phyloP scores from a whole-genome alignment of 352 stramenopile species.

The Phytophthora litchii region DNA sequence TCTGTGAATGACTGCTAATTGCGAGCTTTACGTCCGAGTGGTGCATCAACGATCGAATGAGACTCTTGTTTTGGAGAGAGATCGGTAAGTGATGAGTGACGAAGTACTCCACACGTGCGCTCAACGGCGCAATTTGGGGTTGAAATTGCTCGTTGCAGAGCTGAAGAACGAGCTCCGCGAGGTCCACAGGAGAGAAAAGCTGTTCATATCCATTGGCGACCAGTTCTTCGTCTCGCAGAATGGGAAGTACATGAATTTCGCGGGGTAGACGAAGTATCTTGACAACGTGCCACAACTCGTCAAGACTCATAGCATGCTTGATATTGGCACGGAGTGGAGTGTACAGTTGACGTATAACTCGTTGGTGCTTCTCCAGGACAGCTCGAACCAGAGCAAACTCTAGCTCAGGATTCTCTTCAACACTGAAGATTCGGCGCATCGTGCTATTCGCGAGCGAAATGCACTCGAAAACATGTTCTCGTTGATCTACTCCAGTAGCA shows the following conservation, averaged over 20 bases:
- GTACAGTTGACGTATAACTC: conserved; percentile 65
- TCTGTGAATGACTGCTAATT: conserved; percentile 60
- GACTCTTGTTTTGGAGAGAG: conserved; percentile 55
- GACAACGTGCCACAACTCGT: conserved; percentile 74
- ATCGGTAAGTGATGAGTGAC: conserved; percentile 54
- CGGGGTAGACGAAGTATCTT: conserved; percentile 63
- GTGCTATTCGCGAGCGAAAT: conserved; percentile 61
- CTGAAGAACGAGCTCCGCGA: conserved; percentile 67
- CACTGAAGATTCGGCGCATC: conserved; percentile 61
- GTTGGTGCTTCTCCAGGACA: conserved; percentile 59
- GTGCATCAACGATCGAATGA: conserved; percentile 64
- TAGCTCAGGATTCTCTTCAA: conserved; percentile 54
- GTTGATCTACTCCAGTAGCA: conserved; percentile 32
- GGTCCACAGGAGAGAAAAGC: conserved; percentile 63
- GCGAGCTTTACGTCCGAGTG: conserved; percentile 56
- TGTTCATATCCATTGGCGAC: conserved; percentile 51
- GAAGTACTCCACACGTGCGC: conserved; percentile 70
- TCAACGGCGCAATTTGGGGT: conserved; percentile 54
- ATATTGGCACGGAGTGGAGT: conserved; percentile 42
- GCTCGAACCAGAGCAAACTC: conserved; percentile 51
- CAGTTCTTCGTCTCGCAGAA: conserved; percentile 62
- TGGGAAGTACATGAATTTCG: conserved; percentile 62
- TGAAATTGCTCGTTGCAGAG: conserved; percentile 83
- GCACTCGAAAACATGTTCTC: conserved; percentile 63
- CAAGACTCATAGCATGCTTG: conserved; percentile 57